Evolutionary conservation across 371 early-diverging fungal species (phyloP), one percentile per base, ranked within the genome.

Genomic region (Zychaea mexicana): DNA sequence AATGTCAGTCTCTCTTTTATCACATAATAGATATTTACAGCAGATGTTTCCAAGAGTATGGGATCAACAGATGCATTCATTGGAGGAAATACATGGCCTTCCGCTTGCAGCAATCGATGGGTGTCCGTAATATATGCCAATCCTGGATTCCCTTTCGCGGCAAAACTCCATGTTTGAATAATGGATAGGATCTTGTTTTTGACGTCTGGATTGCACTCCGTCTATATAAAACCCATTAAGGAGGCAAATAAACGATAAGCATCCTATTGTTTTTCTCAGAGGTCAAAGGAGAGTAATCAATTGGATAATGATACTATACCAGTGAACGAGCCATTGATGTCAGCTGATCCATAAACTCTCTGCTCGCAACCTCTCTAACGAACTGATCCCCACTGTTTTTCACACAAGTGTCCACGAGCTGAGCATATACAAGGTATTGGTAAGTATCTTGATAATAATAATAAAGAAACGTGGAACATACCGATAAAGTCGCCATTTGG

Each of bases 321-420:
- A 86, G 82, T 47, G 81, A 57, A 49, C 86, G 88, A 31, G 90
- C 64, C n/a, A 95, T 76, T 2, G 83, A 81, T 1, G 85, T 85
- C 38, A 97, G 68, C 61, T 89, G 88, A 72, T 97, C 97, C 63
- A 95, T 82, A 71, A 96, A 97, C 49, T 98, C 98, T 57, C 92
- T 82, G 15, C 91, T 85, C 4, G 98, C 92, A 12, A 97, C 79
- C 66, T 97, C 96, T n/a, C 84, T 79, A 32, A 97, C 81, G 69
- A 98, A 95, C 59, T 90, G 88, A 33, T 83, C 79, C 3, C 98
- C 98, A 46, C 93, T 90, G 72, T 98, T 98, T 75, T 98, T 98
- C 24, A 97, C 95, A 69, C 96, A 95, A 19, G 91, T 89, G 74
- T 98, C 98, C 0, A 90, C 82, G 55, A 97, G 74, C 93, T 94